Evolutionary conservation across 1,284 basidiomycete genomes (phyloP).

Genomic region (Stygiomarasmius scandens): DNA sequence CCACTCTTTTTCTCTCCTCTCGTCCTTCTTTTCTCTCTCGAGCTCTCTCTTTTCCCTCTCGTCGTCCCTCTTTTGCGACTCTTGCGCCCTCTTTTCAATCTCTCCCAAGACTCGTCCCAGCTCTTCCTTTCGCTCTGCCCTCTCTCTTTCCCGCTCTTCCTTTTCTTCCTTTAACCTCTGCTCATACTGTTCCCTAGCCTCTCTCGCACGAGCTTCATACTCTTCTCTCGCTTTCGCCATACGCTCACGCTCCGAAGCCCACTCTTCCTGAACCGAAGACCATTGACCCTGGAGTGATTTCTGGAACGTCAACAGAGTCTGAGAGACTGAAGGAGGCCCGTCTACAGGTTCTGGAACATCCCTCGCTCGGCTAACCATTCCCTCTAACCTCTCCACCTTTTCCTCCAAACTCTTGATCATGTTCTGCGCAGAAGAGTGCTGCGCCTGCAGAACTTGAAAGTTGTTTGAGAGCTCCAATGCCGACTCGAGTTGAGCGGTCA

Average conservation of each 20-base stretch:
- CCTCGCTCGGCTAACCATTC: constrained; percentile 47
- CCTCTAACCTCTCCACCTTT: constrained; percentile 65
- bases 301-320: constrained; percentile 30
- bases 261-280: constrained; percentile 74
- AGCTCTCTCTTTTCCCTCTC: constrained; percentile 3
- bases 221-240: constrained; percentile 58
- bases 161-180: too few relatives aligned
- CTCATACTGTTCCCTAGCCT: too few relatives aligned
- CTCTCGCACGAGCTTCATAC: too few relatives aligned
- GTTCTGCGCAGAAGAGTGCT: constrained; percentile 78
- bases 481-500: constrained; percentile 77
- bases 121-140: too few relatives aligned
- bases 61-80: neutral
- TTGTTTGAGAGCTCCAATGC: constrained; percentile 76
- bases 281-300: constrained; percentile 78
- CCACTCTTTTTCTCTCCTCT: constrained; percentile 25
- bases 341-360: constrained; percentile 24
- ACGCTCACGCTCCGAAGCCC: constrained; percentile 81
- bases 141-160: too few relatives aligned
- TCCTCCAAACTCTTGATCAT: constrained; percentile 80
- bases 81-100: too few relatives aligned
- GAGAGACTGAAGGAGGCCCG: constrained; percentile 28
- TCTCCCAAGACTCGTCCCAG: too few relatives aligned
- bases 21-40: neutral
- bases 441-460: constrained; percentile 58